phyloP scores from a whole-genome alignment of 1,284 basidiomycete genomes.

The Rhodotorula sp. region DNA sequence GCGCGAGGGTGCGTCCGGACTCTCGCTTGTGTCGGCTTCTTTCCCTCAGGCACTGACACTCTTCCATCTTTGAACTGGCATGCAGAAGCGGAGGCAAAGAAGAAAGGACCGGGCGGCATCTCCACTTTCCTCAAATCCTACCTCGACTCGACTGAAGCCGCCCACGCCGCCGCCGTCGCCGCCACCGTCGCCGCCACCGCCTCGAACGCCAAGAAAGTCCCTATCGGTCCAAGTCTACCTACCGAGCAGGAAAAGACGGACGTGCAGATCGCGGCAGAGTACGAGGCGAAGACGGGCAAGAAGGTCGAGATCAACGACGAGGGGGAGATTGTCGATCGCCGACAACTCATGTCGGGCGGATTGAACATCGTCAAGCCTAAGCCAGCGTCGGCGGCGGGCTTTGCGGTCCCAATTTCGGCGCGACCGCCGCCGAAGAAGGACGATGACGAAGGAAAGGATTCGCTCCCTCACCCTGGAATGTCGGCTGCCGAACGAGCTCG shows the following conservation, averaged over 20 bases:
- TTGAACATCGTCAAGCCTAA: constrained; percentile 66
- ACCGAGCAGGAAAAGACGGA: constrained; percentile 54
- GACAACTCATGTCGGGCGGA: constrained; percentile 84
- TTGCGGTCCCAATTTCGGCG: constrained; percentile 16
- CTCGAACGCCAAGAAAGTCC: constrained; percentile 28
- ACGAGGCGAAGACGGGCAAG: constrained; percentile 70
- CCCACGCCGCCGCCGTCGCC: constrained; percentile 78
- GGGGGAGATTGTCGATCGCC: constrained; percentile 94
- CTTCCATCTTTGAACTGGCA: constrained; percentile 23
- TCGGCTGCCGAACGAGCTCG: constrained; percentile 35
- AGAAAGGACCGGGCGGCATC: constrained; percentile 59
- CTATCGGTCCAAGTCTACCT: not conserved
- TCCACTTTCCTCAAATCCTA: constrained; percentile 81
- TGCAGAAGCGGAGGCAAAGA: constrained; percentile 37
- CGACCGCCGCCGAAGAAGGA: not conserved
- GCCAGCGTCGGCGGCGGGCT: constrained; percentile 6
- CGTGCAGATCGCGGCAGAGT: constrained; percentile 62
- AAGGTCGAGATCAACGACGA: constrained; percentile 96
- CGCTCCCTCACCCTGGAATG: constrained; percentile 27
- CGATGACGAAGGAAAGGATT: not conserved
- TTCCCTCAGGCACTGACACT: not conserved
- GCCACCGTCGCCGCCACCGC: constrained; percentile 73
- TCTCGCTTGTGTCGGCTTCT: not conserved
- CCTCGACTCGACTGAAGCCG: constrained; percentile 73
- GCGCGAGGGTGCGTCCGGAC: constrained; percentile 64